phyloP scores from a whole-genome alignment of 2,329 filamentous ascomycete genomes.

The Talaromyces sp. region DNA sequence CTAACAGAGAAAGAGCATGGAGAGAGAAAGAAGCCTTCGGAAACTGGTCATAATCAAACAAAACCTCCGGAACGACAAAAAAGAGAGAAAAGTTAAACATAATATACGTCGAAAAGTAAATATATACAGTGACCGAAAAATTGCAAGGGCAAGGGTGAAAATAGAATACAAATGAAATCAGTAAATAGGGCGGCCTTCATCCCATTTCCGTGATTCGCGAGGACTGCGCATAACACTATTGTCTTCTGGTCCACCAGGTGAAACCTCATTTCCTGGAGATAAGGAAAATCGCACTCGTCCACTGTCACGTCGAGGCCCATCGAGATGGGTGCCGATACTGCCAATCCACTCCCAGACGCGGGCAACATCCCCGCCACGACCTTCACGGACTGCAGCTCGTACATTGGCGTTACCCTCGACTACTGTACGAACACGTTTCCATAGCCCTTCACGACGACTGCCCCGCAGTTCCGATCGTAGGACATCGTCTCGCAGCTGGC shows the following conservation, averaged over 20 bases:
- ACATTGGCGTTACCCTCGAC: constrained; percentile 95
- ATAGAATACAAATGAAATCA: constrained; percentile 17
- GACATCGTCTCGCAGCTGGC: constrained; percentile 87
- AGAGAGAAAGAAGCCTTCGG: not conserved
- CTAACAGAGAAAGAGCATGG: not conserved
- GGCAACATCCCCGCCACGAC: constrained; percentile 51
- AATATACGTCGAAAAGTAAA: constrained; percentile 11
- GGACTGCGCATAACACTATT: constrained; percentile 19
- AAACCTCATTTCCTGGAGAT: constrained; percentile 16
- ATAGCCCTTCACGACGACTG: constrained; percentile 70
- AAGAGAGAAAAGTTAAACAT: constrained; percentile 3
- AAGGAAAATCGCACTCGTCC: constrained; percentile 24
- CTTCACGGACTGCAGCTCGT: constrained; percentile 65
- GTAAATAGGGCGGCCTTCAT: constrained; percentile 40
- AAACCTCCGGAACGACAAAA: not conserved
- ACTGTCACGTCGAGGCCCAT: constrained; percentile 24
- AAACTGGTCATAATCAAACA: not conserved
- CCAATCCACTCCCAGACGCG: constrained; percentile 67
- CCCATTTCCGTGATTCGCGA: constrained; percentile 31
- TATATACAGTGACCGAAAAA: constrained; percentile 7
- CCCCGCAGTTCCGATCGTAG: constrained; percentile 75
- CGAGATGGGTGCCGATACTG: constrained; percentile 47
- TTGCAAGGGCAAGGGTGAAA: not conserved
- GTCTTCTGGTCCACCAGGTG: constrained; percentile 7
- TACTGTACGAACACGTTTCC: constrained; percentile 74